Conservation (phyloP, 164 flowering plant genomes). For the Protea cynaroides region DNA sequence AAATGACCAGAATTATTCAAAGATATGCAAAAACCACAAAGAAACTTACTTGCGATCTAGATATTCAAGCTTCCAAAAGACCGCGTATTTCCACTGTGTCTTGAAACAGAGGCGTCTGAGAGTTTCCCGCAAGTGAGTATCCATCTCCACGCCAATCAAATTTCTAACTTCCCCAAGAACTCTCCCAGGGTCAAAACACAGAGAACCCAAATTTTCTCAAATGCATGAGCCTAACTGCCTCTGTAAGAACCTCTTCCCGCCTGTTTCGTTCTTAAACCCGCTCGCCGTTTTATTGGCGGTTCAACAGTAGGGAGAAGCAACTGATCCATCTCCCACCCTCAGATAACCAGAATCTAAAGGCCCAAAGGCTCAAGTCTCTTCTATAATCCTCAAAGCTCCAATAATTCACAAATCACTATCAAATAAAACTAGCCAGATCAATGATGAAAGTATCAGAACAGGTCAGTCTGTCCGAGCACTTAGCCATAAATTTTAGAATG, state of each 20-base stretch:
- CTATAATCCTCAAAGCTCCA: background rate
- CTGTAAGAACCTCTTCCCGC: conserved; percentile 93
- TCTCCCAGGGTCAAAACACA: conserved; percentile 1
- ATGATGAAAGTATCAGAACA: background rate
- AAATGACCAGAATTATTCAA: too few relatives aligned
- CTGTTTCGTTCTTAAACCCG: conserved; percentile 82
- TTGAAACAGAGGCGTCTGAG: conserved; percentile 61
- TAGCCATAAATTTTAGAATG: conserved; percentile 12
- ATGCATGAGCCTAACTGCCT: conserved; percentile 47
- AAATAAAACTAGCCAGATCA: conserved; percentile 9
- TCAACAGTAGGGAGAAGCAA: conserved; percentile 56
- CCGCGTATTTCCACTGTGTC: conserved; percentile 63
- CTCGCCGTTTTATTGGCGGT: conserved; percentile 76
- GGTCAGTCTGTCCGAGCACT: background rate
- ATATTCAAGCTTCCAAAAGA: conserved; percentile 72
- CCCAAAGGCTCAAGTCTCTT: too few relatives aligned
- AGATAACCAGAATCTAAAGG: background rate
- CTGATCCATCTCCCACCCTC: conserved; percentile 36
- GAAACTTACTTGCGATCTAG: conserved; percentile 55
- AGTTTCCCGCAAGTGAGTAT: conserved; percentile 36
- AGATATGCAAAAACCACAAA: background rate
- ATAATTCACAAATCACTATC: conserved; percentile 1
- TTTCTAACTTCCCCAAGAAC: conserved; percentile 10
- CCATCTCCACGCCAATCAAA: conserved; percentile 29
- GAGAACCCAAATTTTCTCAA: conserved; percentile 6